These are phyloP conservation scores for Phaeoacremonium minimum DNA, from an alignment of 2,329 filamentous ascomycete genomes.

Conservation along the genomic window DNA sequence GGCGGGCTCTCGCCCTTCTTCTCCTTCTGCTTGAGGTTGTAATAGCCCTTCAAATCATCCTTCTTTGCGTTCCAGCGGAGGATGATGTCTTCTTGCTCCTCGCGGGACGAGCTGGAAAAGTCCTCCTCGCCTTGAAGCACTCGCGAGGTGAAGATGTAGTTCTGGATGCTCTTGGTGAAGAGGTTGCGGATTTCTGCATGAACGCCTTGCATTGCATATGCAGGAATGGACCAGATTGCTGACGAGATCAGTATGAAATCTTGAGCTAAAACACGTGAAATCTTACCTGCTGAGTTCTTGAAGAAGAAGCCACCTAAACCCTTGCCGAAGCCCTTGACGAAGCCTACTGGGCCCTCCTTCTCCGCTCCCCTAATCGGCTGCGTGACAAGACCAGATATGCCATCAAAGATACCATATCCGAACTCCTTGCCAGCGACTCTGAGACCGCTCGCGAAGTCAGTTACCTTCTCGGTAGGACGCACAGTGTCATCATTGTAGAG, in stretches of 20 bases:
- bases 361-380: conserved; percentile 64
- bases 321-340: conserved; percentile 76
- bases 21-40: conserved; percentile 46
- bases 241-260: conserved; percentile 7
- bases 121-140: conserved; percentile 73
- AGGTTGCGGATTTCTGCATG: conserved; percentile 71
- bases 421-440: conserved; percentile 76
- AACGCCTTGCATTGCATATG: conserved; percentile 78
- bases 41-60: conserved; percentile 56
- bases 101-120: conserved; percentile 42
- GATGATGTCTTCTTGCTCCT: conserved; percentile 62
- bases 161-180: conserved; percentile 67
- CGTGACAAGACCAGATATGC: conserved; percentile 73
- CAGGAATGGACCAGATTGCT: conserved; percentile 68
- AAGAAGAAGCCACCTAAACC: conserved; percentile 77
- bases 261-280: conserved; percentile 1
- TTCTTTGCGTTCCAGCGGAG: conserved; percentile 59
- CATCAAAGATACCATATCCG: conserved; percentile 73
- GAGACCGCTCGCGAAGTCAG: conserved; percentile 70
- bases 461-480: conserved; percentile 73
- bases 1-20: conserved; percentile 28
- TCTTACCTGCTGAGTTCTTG: conserved; percentile 74
- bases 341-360: conserved; percentile 48
- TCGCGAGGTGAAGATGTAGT: conserved; percentile 75
- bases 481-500: conserved; percentile 84